A percentile compares a stretch with the other conserved stretches of the same genome.
Evolutionary conservation across 208 protist species (phyloP).

Genomic region (Tetramitus jugosus): DNA sequence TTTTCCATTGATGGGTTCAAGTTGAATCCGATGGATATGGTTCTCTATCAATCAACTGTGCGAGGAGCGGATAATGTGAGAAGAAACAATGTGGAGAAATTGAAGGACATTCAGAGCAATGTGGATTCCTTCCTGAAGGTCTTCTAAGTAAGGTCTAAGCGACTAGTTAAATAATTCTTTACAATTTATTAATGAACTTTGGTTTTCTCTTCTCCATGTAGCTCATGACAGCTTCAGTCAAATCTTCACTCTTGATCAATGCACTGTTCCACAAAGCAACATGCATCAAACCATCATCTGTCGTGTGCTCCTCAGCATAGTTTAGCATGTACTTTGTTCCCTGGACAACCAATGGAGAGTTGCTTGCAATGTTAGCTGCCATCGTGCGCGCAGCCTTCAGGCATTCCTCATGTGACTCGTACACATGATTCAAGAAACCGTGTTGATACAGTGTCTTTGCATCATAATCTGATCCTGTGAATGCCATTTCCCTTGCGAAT

Average conservation of each 20-base stretch:
- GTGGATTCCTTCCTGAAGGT: neutral
- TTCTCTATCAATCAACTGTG: neutral
- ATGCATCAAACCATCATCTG: conserved; percentile 47
- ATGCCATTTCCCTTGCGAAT: conserved; percentile 55
- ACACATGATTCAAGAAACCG: conserved; percentile 56
- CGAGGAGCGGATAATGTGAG: neutral
- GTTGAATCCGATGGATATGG: neutral
- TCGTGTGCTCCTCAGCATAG: conserved; percentile 41
- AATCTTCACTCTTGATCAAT: conserved; percentile 54
- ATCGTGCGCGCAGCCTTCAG: conserved; percentile 40
- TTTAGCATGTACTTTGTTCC: conserved; percentile 61
- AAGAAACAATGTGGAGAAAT: neutral
- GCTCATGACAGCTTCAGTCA: conserved; percentile 43
- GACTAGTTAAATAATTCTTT: no score
- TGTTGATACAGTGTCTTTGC: conserved; percentile 40
- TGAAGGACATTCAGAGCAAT: neutral
- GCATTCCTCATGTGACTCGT: conserved; percentile 43
- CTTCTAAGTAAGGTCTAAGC: no score
- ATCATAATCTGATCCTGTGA: conserved; percentile 49
- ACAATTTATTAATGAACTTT: conserved; percentile 45
- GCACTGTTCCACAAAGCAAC: conserved; percentile 52
- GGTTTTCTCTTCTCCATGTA: conserved; percentile 50
- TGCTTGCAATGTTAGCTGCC: conserved; percentile 47
- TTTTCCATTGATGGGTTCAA: neutral
- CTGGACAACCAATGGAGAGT: conserved; percentile 59